These are phyloP conservation scores for Aspergillus bridgeri DNA, from an alignment of 495 filamentous ascomycete genomes.

Conservation along the genomic window DNA sequence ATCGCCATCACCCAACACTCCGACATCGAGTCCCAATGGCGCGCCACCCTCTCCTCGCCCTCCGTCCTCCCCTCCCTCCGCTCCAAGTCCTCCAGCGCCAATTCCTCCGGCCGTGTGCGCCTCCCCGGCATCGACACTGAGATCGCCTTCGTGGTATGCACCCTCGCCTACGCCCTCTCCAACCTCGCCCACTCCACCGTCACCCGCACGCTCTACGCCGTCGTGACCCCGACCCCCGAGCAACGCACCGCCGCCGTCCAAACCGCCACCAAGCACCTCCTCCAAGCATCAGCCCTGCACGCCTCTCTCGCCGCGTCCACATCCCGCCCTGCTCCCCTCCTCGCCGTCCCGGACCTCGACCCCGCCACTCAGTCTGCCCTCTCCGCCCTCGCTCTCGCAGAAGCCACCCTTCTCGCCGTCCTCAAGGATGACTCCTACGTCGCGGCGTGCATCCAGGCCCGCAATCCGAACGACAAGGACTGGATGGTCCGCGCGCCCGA, in stretches of 20 bases:
- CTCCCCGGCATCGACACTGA: conserved; percentile 80
- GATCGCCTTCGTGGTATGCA: conserved; percentile 70
- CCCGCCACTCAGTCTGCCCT: conserved; percentile 66
- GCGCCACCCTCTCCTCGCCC: conserved; percentile 65
- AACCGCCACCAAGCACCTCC: conserved; percentile 70
- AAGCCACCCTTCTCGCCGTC: conserved; percentile 85
- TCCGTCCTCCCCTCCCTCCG: conserved; percentile 40
- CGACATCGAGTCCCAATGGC: conserved; percentile 72
- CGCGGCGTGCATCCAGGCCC: conserved; percentile 65
- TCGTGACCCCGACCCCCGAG: conserved; percentile 57
- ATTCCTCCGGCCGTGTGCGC: conserved; percentile 54
- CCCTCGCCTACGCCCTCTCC: conserved; percentile 69
- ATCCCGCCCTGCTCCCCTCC: conserved; percentile 27
- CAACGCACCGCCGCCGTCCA: conserved; percentile 66
- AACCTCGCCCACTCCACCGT: conserved; percentile 62
- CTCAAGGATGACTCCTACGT: conserved; percentile 93
- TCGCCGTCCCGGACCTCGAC: conserved; percentile 54
- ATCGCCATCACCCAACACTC: conserved; percentile 60
- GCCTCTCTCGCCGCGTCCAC: conserved; percentile 52
- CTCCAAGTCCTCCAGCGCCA: conserved; percentile 23
- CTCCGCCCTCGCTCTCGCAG: conserved; percentile 69
- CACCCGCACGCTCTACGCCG: conserved; percentile 52
- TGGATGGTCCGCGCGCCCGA: conserved; percentile 90
- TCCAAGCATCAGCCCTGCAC: conserved; percentile 78
- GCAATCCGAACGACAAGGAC: conserved; percentile 76